Percentiles rank a stretch among this genome's conserved stretches.
phyloP scores from a whole-genome alignment of 345 rosid species.

The Citrus maxima region DNA sequence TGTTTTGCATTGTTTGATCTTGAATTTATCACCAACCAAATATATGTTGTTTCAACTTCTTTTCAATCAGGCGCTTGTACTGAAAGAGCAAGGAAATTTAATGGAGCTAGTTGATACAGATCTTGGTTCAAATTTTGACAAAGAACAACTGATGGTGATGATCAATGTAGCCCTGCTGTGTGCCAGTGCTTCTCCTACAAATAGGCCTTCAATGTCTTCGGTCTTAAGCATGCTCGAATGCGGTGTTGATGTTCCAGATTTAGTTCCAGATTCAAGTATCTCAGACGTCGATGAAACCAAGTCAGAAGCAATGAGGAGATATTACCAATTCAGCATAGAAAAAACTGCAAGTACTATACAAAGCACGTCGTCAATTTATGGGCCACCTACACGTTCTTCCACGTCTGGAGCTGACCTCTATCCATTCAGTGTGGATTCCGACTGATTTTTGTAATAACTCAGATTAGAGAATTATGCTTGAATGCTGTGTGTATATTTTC shows the following conservation, averaged over 20 bases:
- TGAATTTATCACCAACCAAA: background rate
- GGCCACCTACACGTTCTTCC: constrained; percentile 14
- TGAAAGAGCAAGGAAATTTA: constrained; percentile 39
- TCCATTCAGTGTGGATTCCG: constrained; percentile 17
- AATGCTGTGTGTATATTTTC: background rate
- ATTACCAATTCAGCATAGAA: constrained; percentile 1
- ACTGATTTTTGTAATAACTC: background rate
- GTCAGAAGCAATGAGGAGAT: constrained; percentile 17
- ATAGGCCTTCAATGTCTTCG: constrained; percentile 53
- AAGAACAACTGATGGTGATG: constrained; percentile 38
- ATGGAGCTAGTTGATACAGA: constrained; percentile 42
- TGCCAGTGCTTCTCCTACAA: constrained; percentile 31
- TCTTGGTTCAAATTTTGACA: constrained; percentile 39
- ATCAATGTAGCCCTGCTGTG: constrained; percentile 49
- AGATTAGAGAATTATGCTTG: background rate
- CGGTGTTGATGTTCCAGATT: constrained; percentile 21
- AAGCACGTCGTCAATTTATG: constrained; percentile 7
- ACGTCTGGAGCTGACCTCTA: constrained; percentile 32
- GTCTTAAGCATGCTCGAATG: constrained; percentile 65
- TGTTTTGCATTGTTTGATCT: background rate
- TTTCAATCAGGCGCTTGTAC: constrained; percentile 23
- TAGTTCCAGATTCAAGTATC: background rate
- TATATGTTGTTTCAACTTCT: background rate
- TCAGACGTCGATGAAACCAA: background rate
- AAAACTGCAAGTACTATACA: background rate